phyloP scores from a whole-genome alignment of 2,329 filamentous ascomycete species.

The Monilinia laxa region DNA sequence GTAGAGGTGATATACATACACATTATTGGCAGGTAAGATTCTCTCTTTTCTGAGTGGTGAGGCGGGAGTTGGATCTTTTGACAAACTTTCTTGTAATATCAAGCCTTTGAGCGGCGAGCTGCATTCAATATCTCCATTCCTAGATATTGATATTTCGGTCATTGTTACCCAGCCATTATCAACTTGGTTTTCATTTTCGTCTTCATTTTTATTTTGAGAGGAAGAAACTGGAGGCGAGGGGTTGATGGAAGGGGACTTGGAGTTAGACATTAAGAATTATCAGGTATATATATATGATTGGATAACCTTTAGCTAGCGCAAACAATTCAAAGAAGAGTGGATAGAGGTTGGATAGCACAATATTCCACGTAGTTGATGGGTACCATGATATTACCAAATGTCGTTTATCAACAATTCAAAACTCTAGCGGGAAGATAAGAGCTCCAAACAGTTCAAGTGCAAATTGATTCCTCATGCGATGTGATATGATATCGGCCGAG shows the following conservation, averaged over 20 bases:
- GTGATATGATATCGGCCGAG: not conserved
- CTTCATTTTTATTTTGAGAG: too few relatives aligned
- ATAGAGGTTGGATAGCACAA: not conserved
- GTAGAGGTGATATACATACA: not conserved
- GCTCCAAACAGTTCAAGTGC: too few relatives aligned
- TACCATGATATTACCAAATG: not conserved
- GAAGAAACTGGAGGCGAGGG: not conserved
- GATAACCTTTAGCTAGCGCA: not conserved
- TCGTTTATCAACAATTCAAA: not conserved
- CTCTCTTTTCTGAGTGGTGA: not conserved
- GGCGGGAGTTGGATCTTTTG: too few relatives aligned
- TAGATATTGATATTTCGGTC: not conserved
- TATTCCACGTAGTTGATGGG: not conserved
- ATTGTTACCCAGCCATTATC: not conserved
- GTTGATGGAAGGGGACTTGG: not conserved
- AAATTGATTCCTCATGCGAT: not conserved
- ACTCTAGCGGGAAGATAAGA: too few relatives aligned
- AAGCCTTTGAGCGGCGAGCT: not conserved
- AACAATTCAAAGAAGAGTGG: not conserved
- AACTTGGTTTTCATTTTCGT: not conserved
- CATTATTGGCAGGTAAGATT: not conserved
- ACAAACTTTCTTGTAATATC: too few relatives aligned
- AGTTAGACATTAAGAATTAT: too few relatives aligned
- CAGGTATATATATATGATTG: not conserved
- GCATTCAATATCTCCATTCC: not conserved